Conservation (phyloP, 2,329 filamentous ascomycete genomes). For the Thelonectria discophora region DNA sequence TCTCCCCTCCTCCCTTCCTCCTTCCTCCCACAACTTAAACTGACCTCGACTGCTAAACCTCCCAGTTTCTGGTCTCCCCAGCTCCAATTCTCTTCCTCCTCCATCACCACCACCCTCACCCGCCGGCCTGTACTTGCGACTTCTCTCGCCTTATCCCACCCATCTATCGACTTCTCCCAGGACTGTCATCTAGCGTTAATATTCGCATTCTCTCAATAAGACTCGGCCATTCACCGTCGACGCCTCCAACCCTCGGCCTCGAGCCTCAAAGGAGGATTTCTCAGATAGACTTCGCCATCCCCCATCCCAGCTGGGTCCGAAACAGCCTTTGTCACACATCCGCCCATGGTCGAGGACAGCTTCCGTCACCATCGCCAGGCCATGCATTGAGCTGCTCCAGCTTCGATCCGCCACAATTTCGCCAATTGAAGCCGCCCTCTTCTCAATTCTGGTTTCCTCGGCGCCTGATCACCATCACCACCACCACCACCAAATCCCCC, state of each 20-base stretch:
- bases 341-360: slow-evolving; percentile 37
- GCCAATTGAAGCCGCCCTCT: slow-evolving; percentile 45
- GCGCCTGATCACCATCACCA: slow-evolving; percentile 20
- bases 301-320: slow-evolving; percentile 38
- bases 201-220: slow-evolving; percentile 7
- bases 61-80: slow-evolving; percentile 10
- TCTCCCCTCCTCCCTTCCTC: slow-evolving; percentile 33
- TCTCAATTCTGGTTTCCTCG: slow-evolving; percentile 30
- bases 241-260: slow-evolving; percentile 20
- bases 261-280: slow-evolving; percentile 21
- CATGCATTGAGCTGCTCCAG: slow-evolving; percentile 41
- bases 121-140: slow-evolving; percentile 28
- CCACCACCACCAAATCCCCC: slow-evolving; percentile 24
- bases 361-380: slow-evolving; percentile 32
- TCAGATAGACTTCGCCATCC: slow-evolving; percentile 29
- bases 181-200: slow-evolving; percentile 1
- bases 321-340: slow-evolving; percentile 41
- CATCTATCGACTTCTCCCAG: slow-evolving; percentile 13
- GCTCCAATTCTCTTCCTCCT: slow-evolving; percentile 18
- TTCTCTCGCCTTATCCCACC: slow-evolving; percentile 22
- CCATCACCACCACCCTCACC: slow-evolving; percentile 26
- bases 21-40: slow-evolving; percentile 25
- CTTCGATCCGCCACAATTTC: slow-evolving; percentile 33
- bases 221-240: slow-evolving; percentile 22
- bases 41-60: slow-evolving; percentile 16